A percentile compares a stretch with the other conserved stretches of the same genome.
phyloP scores from a whole-genome alignment of 495 filamentous ascomycete genomes.

The Echria macrotheca region DNA sequence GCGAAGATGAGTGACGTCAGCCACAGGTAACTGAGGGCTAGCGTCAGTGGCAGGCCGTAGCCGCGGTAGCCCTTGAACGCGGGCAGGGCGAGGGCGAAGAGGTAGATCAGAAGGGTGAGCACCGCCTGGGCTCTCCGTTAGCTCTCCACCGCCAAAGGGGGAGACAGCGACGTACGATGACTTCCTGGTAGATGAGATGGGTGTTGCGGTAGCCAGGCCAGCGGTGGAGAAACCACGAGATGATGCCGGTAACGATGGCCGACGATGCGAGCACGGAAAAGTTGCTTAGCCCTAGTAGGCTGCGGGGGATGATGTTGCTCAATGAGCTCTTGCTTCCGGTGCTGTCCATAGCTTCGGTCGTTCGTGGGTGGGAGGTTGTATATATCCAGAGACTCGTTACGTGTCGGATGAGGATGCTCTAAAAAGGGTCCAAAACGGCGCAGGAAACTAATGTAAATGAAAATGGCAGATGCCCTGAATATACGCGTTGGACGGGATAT shows the following conservation, averaged over 20 bases:
- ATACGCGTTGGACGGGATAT: too few species aligned
- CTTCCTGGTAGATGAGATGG: slow-evolving; percentile 20
- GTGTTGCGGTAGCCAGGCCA: slow-evolving; percentile 13
- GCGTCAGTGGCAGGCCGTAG: slow-evolving; percentile 25
- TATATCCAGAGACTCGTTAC: too few species aligned
- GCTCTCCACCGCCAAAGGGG: too few species aligned
- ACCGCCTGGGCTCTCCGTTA: too few species aligned
- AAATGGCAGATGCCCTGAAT: too few species aligned
- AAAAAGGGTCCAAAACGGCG: too few species aligned
- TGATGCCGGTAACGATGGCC: slow-evolving; percentile 21
- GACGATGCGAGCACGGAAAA: slow-evolving; percentile 24
- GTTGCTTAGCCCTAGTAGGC: slow-evolving; percentile 18
- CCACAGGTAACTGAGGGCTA: slow-evolving; percentile 31
- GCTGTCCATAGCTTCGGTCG: not conserved
- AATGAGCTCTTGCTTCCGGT: not conserved
- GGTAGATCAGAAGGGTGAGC: slow-evolving; percentile 22
- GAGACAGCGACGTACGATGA: too few species aligned
- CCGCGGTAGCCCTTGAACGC: slow-evolving; percentile 25
- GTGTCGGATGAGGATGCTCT: too few species aligned
- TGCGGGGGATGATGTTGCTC: slow-evolving; percentile 11
- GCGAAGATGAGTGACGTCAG: slow-evolving; percentile 27
- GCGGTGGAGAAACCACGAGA: slow-evolving; percentile 21
- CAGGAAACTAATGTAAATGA: too few species aligned
- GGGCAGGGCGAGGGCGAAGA: slow-evolving; percentile 20
- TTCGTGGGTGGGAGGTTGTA: not conserved